Evolutionary conservation across 2,329 filamentous ascomycete species (phyloP).

Genomic region (Aspergillus spinulosporus): DNA sequence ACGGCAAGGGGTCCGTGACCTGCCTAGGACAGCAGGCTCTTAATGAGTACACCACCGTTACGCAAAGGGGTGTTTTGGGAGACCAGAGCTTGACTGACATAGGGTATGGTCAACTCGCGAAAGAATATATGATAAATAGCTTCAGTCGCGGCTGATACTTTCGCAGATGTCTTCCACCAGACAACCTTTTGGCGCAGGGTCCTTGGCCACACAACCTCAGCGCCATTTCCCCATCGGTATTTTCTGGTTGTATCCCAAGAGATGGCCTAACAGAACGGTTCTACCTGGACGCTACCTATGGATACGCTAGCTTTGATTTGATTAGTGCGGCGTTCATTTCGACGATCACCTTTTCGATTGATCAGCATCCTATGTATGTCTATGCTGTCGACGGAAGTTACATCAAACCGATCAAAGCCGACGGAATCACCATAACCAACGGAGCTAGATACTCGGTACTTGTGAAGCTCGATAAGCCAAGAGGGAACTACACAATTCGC

Average conservation of each 20-base stretch:
- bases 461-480: constrained; percentile 44
- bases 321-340: constrained; percentile 53
- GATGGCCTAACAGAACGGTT: constrained; percentile 48
- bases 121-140: too few relatives aligned
- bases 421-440: constrained; percentile 30
- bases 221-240: constrained; percentile 28
- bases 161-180: constrained; percentile 23
- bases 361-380: constrained; percentile 42
- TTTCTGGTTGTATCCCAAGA: constrained; percentile 48
- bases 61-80: constrained; percentile 15
- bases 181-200: constrained; percentile 18
- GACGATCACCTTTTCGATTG: constrained; percentile 49
- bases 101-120: constrained; percentile 14
- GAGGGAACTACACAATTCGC: constrained; percentile 57
- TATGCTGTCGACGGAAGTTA: constrained; percentile 45
- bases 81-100: constrained; percentile 23
- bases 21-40: constrained; percentile 52
- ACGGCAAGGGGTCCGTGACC: constrained; percentile 58
- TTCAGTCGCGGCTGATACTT: not conserved
- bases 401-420: constrained; percentile 35
- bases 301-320: constrained; percentile 55
- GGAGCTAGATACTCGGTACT: constrained; percentile 42
- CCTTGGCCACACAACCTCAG: constrained; percentile 22
- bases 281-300: constrained; percentile 33
- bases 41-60: constrained; percentile 33